Base-by-base conservation (phyloP, 345 rosid genomes). In the Ceriops tagal region DNA sequence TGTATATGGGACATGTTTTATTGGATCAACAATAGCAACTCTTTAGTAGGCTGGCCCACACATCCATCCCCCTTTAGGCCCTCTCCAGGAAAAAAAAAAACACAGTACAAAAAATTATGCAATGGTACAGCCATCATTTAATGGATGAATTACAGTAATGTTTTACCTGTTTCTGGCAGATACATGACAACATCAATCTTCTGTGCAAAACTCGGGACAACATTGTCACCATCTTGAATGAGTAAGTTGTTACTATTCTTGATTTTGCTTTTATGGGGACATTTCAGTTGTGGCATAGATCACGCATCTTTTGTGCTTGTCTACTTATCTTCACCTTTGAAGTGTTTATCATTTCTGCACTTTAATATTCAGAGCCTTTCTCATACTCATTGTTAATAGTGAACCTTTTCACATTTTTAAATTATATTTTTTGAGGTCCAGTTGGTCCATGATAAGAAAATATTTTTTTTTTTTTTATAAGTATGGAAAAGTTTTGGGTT, bases 141-240 rank as follows among this genome's bases (percentile, higher is more conserved):
- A 27, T 32, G 70, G 30, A 34, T 65, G 57, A 47, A 52, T 27
- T 27, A 59, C 28, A 18, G 32, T 13, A 22, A 46, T 22, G 19
- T 59, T 26, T 47, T 18, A 24, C 51, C 49, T 6, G 6, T 64
- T 28, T 68, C 30, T 47, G 72, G 86, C 89, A 91, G 92, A 75
- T 85, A 68, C 88, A 83, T 57, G 92, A 89, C 53, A 88, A 88
- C 59, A 60, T 85, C 61, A 83, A 73, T 69, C 87, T 91, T 63
- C 78, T 88, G 53, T 68, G 86, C 85, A 86, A 79, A 86, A 72
- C 82, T 19, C 80, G 95, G 72, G 95, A 88, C 72, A 91, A 86
- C 71, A 88, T 91, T 79, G 74, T 84, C 27, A 39, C 91, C 16
- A 74, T 88, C 79, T 71, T 91, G 85, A 87, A 88, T 47, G 95